Percentiles rank a stretch among this genome's conserved stretches.
These are phyloP conservation scores for Ophiocordyceps sinensis DNA, from an alignment of 2,329 filamentous ascomycete genomes.

Conservation along the genomic window DNA sequence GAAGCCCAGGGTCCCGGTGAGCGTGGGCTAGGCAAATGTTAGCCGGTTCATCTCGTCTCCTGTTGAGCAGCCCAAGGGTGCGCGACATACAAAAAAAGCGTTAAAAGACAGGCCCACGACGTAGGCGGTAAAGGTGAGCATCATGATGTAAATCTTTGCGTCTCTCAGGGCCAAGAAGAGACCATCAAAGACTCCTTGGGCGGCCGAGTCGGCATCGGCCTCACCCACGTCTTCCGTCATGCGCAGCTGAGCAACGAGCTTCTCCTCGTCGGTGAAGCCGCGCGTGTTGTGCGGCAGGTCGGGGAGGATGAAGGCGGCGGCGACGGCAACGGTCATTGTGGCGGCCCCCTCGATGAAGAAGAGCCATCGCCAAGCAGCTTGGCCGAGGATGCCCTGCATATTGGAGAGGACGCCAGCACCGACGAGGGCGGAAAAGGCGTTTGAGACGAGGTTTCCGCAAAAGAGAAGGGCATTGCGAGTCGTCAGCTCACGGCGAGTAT, in stretches of 20 bases:
- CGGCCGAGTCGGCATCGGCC: constrained; percentile 33
- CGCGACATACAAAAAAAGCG: constrained; percentile 34
- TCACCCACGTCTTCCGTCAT: constrained; percentile 45
- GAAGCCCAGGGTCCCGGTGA: constrained; percentile 39
- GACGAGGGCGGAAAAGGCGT: constrained; percentile 44
- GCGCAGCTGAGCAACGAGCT: constrained; percentile 36
- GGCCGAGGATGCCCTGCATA: constrained; percentile 38
- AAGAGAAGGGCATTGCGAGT: constrained; percentile 42
- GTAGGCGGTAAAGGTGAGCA: constrained; percentile 46
- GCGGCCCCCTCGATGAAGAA: constrained; percentile 43
- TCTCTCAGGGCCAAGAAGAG: constrained; percentile 46
- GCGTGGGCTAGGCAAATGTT: constrained; percentile 22
- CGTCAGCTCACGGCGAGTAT: constrained; percentile 44
- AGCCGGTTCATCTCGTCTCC: not conserved
- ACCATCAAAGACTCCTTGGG: constrained; percentile 36
- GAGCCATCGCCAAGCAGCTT: constrained; percentile 46
- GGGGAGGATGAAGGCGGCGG: constrained; percentile 33
- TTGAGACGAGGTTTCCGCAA: constrained; percentile 44
- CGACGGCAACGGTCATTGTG: constrained; percentile 33
- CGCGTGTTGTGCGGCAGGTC: constrained; percentile 40
- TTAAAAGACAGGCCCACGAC: constrained; percentile 45
- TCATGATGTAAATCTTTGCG: constrained; percentile 48
- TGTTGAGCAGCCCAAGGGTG: not conserved
- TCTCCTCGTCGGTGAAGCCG: constrained; percentile 46
- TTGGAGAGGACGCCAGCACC: constrained; percentile 43